Evolutionary conservation across 2,329 filamentous ascomycete species (phyloP).

Genomic region (Colletotrichum higginsianum): DNA sequence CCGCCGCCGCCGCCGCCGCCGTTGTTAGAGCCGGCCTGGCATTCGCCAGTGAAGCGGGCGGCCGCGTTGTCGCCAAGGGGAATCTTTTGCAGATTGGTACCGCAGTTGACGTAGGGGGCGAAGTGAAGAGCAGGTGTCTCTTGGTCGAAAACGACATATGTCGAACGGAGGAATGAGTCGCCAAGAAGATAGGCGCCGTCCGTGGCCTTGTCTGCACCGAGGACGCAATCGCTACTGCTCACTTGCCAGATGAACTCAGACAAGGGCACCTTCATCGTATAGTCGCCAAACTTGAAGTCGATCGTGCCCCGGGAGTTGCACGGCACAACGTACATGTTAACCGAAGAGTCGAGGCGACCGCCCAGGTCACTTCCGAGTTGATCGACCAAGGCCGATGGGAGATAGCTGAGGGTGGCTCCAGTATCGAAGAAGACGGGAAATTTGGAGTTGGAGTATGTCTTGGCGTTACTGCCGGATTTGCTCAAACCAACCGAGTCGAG

Average conservation of each 20-base stretch:
- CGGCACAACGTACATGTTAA: slow-evolving; percentile 65
- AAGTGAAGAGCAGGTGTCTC: slow-evolving; percentile 48
- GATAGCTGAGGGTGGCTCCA: slow-evolving; percentile 77
- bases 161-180: slow-evolving; percentile 61
- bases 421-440: slow-evolving; percentile 72
- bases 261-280: slow-evolving; percentile 60
- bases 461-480: slow-evolving; percentile 47
- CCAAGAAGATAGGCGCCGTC: slow-evolving; percentile 54
- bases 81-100: slow-evolving; percentile 46
- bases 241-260: slow-evolving; percentile 63
- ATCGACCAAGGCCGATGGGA: slow-evolving; percentile 70
- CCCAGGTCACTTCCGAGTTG: slow-evolving; percentile 61
- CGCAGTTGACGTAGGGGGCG: slow-evolving; percentile 47
- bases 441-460: slow-evolving; percentile 50
- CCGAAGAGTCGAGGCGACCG: slow-evolving; percentile 57
- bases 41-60: slow-evolving; percentile 45
- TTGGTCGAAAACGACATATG: slow-evolving; percentile 57
- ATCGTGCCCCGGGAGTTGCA: slow-evolving; percentile 60
- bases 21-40: slow-evolving; percentile 30
- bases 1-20: slow-evolving; percentile 8
- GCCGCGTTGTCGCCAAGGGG: slow-evolving; percentile 45
- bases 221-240: slow-evolving; percentile 53
- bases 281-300: slow-evolving; percentile 64
- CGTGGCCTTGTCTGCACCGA: slow-evolving; percentile 63
- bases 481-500: slow-evolving; percentile 55